Conservation (phyloP, 768 basidiomycete genomes). For the Coprinellus aureogranulatus region DNA sequence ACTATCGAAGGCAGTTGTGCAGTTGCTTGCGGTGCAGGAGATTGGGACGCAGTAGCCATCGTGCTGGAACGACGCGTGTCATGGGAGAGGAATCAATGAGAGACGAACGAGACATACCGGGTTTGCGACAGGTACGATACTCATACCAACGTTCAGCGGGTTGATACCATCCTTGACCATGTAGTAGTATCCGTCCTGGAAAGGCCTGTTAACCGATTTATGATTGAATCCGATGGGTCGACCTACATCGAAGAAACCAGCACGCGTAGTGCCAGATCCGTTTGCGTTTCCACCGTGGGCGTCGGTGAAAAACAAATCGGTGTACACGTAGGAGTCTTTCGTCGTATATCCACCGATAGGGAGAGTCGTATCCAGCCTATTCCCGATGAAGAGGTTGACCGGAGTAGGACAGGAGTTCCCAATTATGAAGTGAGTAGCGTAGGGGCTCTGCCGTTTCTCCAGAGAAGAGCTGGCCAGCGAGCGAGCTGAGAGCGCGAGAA, state of each 20-base stretch:
- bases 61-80: conserved; percentile 2
- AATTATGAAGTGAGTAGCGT: conserved; percentile 3
- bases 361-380: conserved; percentile 3
- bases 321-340: background rate
- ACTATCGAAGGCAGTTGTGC: conserved; percentile 19
- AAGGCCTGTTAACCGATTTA: background rate
- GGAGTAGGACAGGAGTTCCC: conserved; percentile 9
- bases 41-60: conserved; percentile 21
- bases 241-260: conserved; percentile 10
- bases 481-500: too few species aligned
- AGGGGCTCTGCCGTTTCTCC: background rate
- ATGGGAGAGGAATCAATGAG: background rate
- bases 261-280: conserved; percentile 10
- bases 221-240: background rate
- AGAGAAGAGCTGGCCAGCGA: too few species aligned
- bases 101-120: background rate
- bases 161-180: conserved; percentile 22
- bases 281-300: conserved; percentile 11
- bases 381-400: conserved; percentile 10
- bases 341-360: background rate
- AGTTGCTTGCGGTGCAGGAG: conserved; percentile 19
- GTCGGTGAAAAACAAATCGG: conserved; percentile 13
- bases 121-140: conserved; percentile 17
- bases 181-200: conserved; percentile 26
- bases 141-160: conserved; percentile 25